Base-by-base conservation (phyloP, 371 early-diverging fungal genomes). In the Apophysomyces sp. region DNA sequence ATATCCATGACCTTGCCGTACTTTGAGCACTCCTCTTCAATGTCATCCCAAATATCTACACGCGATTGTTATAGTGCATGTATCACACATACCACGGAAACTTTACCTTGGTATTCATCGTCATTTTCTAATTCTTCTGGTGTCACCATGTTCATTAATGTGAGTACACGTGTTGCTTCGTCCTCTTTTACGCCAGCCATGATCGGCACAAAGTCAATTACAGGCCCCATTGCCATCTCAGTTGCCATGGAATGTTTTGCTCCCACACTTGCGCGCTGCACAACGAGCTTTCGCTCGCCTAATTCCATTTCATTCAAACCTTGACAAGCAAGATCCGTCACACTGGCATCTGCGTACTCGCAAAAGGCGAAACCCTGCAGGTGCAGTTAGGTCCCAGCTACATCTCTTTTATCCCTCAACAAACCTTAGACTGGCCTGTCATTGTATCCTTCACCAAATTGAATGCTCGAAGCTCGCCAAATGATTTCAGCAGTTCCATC, bases 281-380 rank as follows among this genome's bases (percentile, higher is more conserved):
- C 98, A 40, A 98, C 87, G n/a, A 98, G 73, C 63, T 91, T 92
- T 34, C 90, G 88, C 67, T 97, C 99, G 57, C 96, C 96, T 3
- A 98, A 72, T 68, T 96, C 94, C 93, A 98, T 92, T 40, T 93
- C 91, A 71, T 97, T 95, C 54, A 98, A 86, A 2, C 95, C 97
- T 72, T 95, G 87, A 69, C 95, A 94, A 4, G 95, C 98, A 28
- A 94, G 74, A 66, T 98, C 98, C 4, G 97, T 97, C 8, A 95
- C 80, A 29, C 65, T 83, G 12, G 94, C 89, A 72, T 98, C 95
- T 8, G 83, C 82, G 67, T 94, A 98, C 75, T 98, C 98, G 74
- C 96, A 96, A 64, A 98, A 97, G 0, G 98, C 98, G 78, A 92
- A 97, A 0, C 99, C 98, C 87, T 92, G 68, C 8, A 15, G 28